phyloP scores from a whole-genome alignment of 148 eudicot species.

The Mesembryanthemum crystallinum region DNA sequence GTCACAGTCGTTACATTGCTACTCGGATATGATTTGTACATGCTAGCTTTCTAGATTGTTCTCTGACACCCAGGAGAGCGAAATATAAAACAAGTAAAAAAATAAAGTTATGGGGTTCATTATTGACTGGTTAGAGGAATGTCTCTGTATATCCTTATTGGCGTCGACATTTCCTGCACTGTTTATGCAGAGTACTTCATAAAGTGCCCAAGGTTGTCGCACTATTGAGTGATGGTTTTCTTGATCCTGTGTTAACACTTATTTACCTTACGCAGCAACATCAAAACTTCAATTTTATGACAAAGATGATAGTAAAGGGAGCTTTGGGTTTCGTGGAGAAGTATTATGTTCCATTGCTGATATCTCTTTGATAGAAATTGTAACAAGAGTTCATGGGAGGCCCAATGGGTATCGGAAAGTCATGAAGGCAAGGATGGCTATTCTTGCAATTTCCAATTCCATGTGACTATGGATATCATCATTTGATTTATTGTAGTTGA shows the following conservation, averaged over 20 bases:
- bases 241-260: neutral
- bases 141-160: no score
- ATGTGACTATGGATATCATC: neutral
- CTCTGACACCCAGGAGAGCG: no score
- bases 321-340: slow-evolving; percentile 88
- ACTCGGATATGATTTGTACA: neutral
- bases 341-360: slow-evolving; percentile 85
- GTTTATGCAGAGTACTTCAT: no score
- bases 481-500: slow-evolving; percentile 18
- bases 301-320: slow-evolving; percentile 32
- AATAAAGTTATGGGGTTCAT: neutral
- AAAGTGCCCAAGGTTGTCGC: neutral
- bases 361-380: slow-evolving; percentile 71
- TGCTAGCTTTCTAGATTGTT: no score
- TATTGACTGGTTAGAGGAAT: neutral
- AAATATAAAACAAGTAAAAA: neutral
- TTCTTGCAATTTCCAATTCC: slow-evolving; percentile 4
- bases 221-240: neutral
- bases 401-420: slow-evolving; percentile 92
- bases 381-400: slow-evolving; percentile 79
- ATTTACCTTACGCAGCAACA: slow-evolving; percentile 50
- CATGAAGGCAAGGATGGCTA: slow-evolving; percentile 55
- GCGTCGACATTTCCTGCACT: no score
- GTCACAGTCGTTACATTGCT: neutral
- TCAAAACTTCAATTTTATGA: slow-evolving; percentile 51